Evolutionary conservation across 257 asterid species (phyloP).

Genomic region (Primulina eburnea): DNA sequence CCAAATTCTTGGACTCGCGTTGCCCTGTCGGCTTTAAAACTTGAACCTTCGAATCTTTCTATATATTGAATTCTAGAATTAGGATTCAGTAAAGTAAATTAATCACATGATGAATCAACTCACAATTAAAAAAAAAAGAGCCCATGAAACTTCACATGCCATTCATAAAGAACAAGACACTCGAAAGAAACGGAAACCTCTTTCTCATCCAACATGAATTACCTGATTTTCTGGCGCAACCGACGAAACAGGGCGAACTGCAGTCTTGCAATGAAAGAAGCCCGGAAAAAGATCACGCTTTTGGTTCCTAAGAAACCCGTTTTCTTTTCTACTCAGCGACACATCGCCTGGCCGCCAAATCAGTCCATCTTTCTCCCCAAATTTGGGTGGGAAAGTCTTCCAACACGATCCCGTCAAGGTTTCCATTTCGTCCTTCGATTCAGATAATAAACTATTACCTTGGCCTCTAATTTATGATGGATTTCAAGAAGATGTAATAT

Average conservation of each 20-base stretch:
- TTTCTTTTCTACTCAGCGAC: constrained; percentile 26
- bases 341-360: constrained; percentile 18
- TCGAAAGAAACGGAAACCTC: background rate
- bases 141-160: background rate
- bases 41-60: background rate
- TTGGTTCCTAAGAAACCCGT: constrained; percentile 28
- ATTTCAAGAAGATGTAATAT: background rate
- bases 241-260: constrained; percentile 32
- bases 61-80: too few relatives aligned
- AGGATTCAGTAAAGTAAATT: too few relatives aligned
- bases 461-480: background rate
- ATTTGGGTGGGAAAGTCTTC: constrained; percentile 34
- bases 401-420: constrained; percentile 38
- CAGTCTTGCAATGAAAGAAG: constrained; percentile 18
- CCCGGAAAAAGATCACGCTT: constrained; percentile 28
- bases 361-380: constrained; percentile 15
- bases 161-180: background rate
- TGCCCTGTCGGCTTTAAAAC: background rate
- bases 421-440: constrained; percentile 40
- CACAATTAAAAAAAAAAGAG: too few relatives aligned
- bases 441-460: background rate
- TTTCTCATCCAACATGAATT: constrained; percentile 10
- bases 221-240: constrained; percentile 39
- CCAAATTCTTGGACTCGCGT: background rate
- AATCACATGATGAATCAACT: too few relatives aligned